These are phyloP conservation scores for Dictyophora rubrovolvata DNA, from an alignment of 768 basidiomycete species.

Conservation along the genomic window DNA sequence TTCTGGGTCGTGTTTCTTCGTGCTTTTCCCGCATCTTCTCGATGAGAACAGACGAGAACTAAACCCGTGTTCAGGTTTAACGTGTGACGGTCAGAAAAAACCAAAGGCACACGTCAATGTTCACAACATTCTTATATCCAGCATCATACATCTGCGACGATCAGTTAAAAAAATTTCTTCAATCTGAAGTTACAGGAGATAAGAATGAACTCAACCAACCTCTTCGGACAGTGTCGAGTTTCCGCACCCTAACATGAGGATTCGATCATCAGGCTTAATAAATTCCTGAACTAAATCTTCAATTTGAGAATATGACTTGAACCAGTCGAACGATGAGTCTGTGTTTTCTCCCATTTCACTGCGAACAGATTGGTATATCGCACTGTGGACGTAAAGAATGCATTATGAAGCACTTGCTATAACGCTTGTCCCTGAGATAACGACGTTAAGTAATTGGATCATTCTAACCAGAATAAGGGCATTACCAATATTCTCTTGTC, in stretches of 20 bases:
- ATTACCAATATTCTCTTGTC: constrained; percentile 15
- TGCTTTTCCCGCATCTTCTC: constrained; percentile 61
- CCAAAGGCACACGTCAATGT: constrained; percentile 54
- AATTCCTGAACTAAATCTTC: constrained; percentile 47
- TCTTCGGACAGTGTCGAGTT: constrained; percentile 76
- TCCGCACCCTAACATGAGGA: constrained; percentile 78
- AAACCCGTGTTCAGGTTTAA: not conserved
- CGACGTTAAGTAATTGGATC: not conserved
- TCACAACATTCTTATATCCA: constrained; percentile 71
- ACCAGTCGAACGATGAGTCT: constrained; percentile 73
- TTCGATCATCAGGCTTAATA: constrained; percentile 47
- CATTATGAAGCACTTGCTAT: constrained; percentile 6
- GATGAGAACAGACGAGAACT: constrained; percentile 73
- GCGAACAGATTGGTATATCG: not conserved
- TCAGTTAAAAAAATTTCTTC: too few species aligned
- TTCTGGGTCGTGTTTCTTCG: constrained; percentile 39
- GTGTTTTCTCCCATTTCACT: constrained; percentile 37
- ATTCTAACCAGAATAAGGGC: not conserved
- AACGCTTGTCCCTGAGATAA: constrained; percentile 13
- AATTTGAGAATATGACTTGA: constrained; percentile 73
- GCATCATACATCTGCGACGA: constrained; percentile 70
- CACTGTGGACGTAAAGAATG: not conserved
- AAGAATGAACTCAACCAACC: constrained; percentile 37
- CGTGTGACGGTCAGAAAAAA: not conserved
- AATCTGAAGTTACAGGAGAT: not conserved